Percentiles rank a stretch among this genome's conserved stretches.
phyloP scores from a whole-genome alignment of 345 rosid genomes.

The Barbarea vulgaris region DNA sequence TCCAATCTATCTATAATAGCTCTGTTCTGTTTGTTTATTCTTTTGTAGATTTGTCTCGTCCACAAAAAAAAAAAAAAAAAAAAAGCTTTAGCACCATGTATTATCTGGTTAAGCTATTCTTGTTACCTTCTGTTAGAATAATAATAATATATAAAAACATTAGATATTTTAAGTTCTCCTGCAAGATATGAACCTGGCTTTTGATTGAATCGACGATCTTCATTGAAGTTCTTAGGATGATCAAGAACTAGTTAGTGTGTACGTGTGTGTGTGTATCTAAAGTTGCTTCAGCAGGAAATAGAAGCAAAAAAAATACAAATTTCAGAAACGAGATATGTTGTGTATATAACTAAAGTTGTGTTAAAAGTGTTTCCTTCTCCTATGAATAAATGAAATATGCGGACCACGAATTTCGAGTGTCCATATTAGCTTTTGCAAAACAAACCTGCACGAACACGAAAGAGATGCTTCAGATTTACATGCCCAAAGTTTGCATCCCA shows the following conservation, averaged over 20 bases:
- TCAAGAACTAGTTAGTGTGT: constrained; percentile 11
- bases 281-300: constrained; percentile 25
- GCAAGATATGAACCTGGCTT: constrained; percentile 16
- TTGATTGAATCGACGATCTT: neutral
- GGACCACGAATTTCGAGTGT: constrained; percentile 59
- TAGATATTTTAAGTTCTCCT: constrained; percentile 1
- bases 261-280: constrained; percentile 7
- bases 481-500: constrained; percentile 42
- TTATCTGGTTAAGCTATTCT: constrained; percentile 36
- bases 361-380: constrained; percentile 34
- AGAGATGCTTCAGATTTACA: constrained; percentile 84
- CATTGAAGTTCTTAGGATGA: neutral
- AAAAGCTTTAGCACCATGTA: constrained; percentile 28
- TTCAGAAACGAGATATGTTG: constrained; percentile 17
- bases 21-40: constrained; percentile 42
- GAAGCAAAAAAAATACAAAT: constrained; percentile 19
- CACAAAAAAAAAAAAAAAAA: constrained; percentile 26
- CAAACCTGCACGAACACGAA: constrained; percentile 97
- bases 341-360: constrained; percentile 29
- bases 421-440: constrained; percentile 87
- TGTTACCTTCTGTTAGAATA: constrained; percentile 20
- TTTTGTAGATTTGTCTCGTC: constrained; percentile 34
- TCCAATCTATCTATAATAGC: constrained; percentile 10
- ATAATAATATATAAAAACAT: constrained; percentile 6
- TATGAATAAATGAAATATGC: constrained; percentile 57